phyloP scores from a whole-genome alignment of 805 yeast genomes.

The Lipomyces chichibuensis region DNA sequence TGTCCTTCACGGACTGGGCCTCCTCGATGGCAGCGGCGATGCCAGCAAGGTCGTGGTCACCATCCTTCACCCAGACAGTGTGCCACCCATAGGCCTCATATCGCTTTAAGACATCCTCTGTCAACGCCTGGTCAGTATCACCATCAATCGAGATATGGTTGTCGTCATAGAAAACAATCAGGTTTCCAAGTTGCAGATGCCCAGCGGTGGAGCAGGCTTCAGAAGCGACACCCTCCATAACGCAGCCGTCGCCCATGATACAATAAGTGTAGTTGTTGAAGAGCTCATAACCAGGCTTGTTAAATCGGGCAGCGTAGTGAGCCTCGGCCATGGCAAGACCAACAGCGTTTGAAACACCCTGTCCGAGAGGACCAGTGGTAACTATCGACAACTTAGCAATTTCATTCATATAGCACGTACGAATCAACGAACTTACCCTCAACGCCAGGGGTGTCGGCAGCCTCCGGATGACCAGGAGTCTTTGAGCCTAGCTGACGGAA shows the following conservation, averaged over 20 bases:
- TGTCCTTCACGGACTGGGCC: constrained; percentile 75
- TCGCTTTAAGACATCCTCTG: constrained; percentile 86
- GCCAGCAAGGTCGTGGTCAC: constrained; percentile 75
- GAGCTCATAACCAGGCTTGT: constrained; percentile 77
- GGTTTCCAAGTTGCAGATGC: constrained; percentile 88
- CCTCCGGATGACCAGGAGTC: constrained; percentile 98
- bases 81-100: constrained; percentile 96
- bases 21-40: constrained; percentile 73
- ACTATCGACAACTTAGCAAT: constrained; percentile 40
- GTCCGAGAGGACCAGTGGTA: constrained; percentile 98
- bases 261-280: constrained; percentile 76
- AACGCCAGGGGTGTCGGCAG: constrained; percentile 78
- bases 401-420: not conserved
- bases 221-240: constrained; percentile 96
- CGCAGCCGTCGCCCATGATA: constrained; percentile 96
- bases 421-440: constrained; percentile 53
- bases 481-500: constrained; percentile 89
- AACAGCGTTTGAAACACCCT: constrained; percentile 94
- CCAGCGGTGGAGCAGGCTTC: constrained; percentile 97
- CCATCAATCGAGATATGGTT: constrained; percentile 98
- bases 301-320: constrained; percentile 88
- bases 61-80: constrained; percentile 72
- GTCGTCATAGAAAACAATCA: constrained; percentile 95
- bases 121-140: constrained; percentile 82
- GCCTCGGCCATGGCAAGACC: constrained; percentile 95